Evolutionary conservation across 2,329 filamentous ascomycete species (phyloP).

Genomic region (Aspergillus pseudonomiae): DNA sequence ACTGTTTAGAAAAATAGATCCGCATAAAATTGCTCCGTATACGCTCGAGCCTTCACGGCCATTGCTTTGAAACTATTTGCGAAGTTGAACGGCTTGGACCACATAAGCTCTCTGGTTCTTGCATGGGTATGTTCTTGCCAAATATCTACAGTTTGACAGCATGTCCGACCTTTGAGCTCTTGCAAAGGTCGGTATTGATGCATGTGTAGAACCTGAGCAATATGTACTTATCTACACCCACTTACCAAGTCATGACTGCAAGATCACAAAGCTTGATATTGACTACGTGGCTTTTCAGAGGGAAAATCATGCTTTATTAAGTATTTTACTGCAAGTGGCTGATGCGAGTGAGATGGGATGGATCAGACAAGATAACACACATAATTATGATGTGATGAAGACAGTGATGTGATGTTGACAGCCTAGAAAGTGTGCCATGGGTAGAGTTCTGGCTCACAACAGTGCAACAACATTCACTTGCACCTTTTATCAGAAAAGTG

Average conservation of each 20-base stretch:
- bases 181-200: not conserved
- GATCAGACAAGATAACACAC: not conserved
- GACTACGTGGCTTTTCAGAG: too few species aligned
- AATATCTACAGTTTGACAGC: not conserved
- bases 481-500: not conserved
- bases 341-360: not conserved
- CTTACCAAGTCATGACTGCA: too few species aligned
- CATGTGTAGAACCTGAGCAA: too few species aligned
- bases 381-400: not conserved
- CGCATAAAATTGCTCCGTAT: not conserved
- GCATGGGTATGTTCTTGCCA: not conserved
- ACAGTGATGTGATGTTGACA: not conserved
- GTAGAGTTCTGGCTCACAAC: not conserved
- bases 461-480: not conserved
- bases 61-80: not conserved
- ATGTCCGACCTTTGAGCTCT: not conserved
- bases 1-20: not conserved
- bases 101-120: not conserved
- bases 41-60: not conserved
- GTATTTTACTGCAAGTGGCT: too few species aligned
- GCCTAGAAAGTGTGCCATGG: not conserved
- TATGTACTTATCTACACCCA: too few species aligned
- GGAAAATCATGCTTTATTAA: too few species aligned
- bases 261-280: too few species aligned
- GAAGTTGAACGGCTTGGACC: not conserved